Evolutionary conservation across 2,329 filamentous ascomycete species (phyloP), one percentile per base, ranked within the genome.

Genomic region (Pezicula carpinea): DNA sequence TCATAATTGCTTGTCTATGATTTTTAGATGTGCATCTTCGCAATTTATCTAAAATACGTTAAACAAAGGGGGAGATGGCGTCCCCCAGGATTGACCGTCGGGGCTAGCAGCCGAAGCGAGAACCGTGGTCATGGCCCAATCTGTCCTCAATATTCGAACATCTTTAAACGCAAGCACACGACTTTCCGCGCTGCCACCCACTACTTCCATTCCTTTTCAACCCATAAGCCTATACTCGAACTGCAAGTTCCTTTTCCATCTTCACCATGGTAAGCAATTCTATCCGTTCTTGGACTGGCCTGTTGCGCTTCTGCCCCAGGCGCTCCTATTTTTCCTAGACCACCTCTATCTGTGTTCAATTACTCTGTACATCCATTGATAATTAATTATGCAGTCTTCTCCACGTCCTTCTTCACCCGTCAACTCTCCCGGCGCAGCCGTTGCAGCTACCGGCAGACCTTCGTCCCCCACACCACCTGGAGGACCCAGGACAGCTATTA

Each of bases 401-500:
- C 62, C 63, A 56, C 57, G 61, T 49, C 44, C 80, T 47, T 73
- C 79, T 43, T 85, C 83, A 41, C 82, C 82, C 50, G 71, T 69
- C 54, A 75, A 73, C 64, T 71, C 73, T 53, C 66, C 70, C 54
- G 62, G 63, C 44, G 68, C 68, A 53, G 66, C 73, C 51, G 75
- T 77, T 57, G 75, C 76, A 58, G 76, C 80, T 58, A 79, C 79
- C 49, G 88, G 87, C 69, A 89, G 92, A 56, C 84, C 89, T 47
- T 85, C 88, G 23, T 96, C 92, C 42, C 91, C 92, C 52, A 84
- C 89, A 62, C 86, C 90, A 54, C 93, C 93, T 21, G 93, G 93
- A 57, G 93, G 93, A 60, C 90, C 93, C 63, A 90, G 93, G 68
- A 95, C 92, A 58, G 92, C 90, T 53, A 95, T 99, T 73, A 85